phyloP scores from a whole-genome alignment of 805 yeast genomes.

The Zygotorulaspora florentina region DNA sequence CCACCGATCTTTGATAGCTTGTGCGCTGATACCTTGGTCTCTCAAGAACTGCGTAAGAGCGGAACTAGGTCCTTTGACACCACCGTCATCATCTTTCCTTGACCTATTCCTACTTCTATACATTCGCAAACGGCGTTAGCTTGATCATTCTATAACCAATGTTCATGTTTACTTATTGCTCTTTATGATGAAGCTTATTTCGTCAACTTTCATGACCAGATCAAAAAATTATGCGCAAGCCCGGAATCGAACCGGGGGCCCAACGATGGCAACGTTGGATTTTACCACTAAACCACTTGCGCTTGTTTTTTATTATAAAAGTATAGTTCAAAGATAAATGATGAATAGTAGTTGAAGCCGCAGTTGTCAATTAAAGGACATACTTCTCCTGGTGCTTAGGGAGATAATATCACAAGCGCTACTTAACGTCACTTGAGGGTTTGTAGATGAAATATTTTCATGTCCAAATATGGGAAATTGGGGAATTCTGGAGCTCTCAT shows the following conservation, averaged over 20 bases:
- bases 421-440: too few species aligned
- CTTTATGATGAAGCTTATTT: neutral
- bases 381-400: neutral
- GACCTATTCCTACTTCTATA: conserved; percentile 28
- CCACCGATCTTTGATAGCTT: conserved; percentile 56
- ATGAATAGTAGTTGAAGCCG: neutral
- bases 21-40: conserved; percentile 86
- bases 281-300: conserved; percentile 30
- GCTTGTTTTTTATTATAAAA: conserved; percentile 5
- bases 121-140: conserved; percentile 11
- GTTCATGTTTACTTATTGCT: neutral
- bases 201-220: neutral
- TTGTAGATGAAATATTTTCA: too few species aligned
- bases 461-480: too few species aligned
- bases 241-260: conserved; percentile 31
- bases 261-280: conserved; percentile 29
- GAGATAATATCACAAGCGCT: too few species aligned
- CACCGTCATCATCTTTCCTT: conserved; percentile 21
- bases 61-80: conserved; percentile 60
- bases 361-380: neutral
- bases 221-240: conserved; percentile 21
- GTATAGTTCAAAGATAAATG: neutral
- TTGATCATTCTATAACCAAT: neutral
- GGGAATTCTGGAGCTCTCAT: too few species aligned
- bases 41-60: conserved; percentile 86